Evolutionary conservation across 1,284 basidiomycete genomes (phyloP).

Genomic region (Heliocybe sulcata): DNA sequence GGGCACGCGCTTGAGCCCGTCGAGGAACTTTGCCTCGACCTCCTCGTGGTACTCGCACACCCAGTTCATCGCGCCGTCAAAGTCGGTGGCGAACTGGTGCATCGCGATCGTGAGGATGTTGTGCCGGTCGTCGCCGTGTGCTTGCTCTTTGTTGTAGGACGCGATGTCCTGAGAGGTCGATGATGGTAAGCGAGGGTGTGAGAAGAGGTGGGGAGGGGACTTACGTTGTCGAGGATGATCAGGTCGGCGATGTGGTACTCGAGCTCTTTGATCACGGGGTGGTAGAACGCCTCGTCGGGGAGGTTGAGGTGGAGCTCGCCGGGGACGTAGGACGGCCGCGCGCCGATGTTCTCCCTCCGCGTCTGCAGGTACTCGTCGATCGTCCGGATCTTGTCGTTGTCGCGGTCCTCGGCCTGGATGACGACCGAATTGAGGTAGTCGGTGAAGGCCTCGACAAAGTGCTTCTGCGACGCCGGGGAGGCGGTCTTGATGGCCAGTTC

Average conservation of each 20-base stretch:
- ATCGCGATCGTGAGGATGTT: conserved; percentile 38
- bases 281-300: conserved; percentile 30
- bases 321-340: conserved; percentile 31
- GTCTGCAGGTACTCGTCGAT: conserved; percentile 31
- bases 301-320: conserved; percentile 29
- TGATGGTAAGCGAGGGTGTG: neutral
- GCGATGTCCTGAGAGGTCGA: conserved; percentile 25
- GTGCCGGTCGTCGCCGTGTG: conserved; percentile 32
- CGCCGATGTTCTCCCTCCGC: conserved; percentile 34
- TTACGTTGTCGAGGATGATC: conserved; percentile 33
- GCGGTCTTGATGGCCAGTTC: conserved; percentile 23
- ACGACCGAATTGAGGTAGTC: conserved; percentile 32
- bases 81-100: conserved; percentile 22
- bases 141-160: conserved; percentile 36
- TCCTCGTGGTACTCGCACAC: conserved; percentile 1
- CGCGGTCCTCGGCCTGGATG: conserved; percentile 33
- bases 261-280: conserved; percentile 30
- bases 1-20: conserved; percentile 8
- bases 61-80: conserved; percentile 29
- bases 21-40: conserved; percentile 15
- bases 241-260: conserved; percentile 27
- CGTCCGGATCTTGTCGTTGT: conserved; percentile 20
- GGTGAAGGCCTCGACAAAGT: conserved; percentile 30
- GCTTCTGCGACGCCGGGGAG: conserved; percentile 24
- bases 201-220: conserved; percentile 7